These are phyloP conservation scores for Heterobasidion occidentale DNA, from an alignment of 1,284 basidiomycete genomes.

Conservation along the genomic window DNA sequence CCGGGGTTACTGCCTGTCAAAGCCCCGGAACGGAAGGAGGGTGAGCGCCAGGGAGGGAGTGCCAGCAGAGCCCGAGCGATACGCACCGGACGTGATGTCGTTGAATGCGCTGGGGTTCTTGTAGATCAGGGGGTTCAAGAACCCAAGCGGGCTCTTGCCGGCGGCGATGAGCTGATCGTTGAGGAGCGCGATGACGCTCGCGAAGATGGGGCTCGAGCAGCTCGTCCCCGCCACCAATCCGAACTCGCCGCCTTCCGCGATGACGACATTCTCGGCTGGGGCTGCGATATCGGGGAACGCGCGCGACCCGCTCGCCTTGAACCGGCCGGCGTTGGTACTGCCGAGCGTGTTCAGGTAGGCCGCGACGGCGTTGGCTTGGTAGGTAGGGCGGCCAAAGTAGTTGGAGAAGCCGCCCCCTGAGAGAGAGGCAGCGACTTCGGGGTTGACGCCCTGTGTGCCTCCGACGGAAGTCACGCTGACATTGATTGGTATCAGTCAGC, in stretches of 20 bases:
- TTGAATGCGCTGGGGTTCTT: constrained; percentile 40
- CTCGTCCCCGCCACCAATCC: constrained; percentile 47
- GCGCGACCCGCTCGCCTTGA: constrained; percentile 15
- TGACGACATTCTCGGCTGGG: constrained; percentile 50
- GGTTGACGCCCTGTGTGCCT: constrained; percentile 16
- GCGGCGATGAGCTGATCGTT: constrained; percentile 49
- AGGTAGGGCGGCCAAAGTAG: neutral
- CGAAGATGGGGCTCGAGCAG: constrained; percentile 53
- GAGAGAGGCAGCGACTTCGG: constrained; percentile 11
- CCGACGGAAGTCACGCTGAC: constrained; percentile 7
- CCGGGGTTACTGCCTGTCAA: constrained; percentile 23
- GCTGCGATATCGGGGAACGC: constrained; percentile 41
- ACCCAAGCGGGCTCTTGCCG: constrained; percentile 44
- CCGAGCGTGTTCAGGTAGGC: constrained; percentile 22
- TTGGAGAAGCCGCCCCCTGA: constrained; percentile 6
- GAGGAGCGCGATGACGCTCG: constrained; percentile 46
- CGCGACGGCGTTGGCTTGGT: constrained; percentile 16
- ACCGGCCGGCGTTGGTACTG: constrained; percentile 17
- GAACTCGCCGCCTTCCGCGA: constrained; percentile 41
- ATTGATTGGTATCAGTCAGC: neutral
- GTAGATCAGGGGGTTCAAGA: constrained; percentile 36
- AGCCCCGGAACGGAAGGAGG: too few species aligned
- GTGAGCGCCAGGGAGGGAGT: too few species aligned
- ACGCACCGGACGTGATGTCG: constrained; percentile 34
- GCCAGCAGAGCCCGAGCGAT: too few species aligned